Conservation (phyloP, 257 asterid genomes). For the Plantago ovata region DNA sequence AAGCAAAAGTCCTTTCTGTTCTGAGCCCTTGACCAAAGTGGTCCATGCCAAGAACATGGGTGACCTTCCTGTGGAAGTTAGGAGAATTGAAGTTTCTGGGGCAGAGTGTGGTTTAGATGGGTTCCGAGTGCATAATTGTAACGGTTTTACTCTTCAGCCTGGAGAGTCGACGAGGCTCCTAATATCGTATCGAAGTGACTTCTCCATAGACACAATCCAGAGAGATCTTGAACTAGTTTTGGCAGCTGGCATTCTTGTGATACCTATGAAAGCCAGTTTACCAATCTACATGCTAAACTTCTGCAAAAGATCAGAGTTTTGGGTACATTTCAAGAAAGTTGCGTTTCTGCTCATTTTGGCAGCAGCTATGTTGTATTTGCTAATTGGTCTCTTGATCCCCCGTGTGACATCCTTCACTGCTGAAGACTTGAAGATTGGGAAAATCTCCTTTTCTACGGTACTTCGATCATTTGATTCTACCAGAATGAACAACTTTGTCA, state of each 20-base stretch:
- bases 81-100: conserved; percentile 66
- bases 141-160: conserved; percentile 68
- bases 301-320: conserved; percentile 59
- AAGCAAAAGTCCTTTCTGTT: conserved; percentile 41
- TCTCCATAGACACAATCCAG: conserved; percentile 51
- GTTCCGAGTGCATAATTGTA: conserved; percentile 51
- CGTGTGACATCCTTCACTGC: conserved; percentile 21
- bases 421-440: conserved; percentile 35
- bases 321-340: conserved; percentile 52
- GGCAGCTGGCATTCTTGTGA: conserved; percentile 62
- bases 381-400: conserved; percentile 42
- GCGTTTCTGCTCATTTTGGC: conserved; percentile 35
- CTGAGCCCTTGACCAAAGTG: conserved; percentile 54
- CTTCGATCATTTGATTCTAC: conserved; percentile 26
- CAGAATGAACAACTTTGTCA: conserved; percentile 27
- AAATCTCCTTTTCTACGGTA: conserved; percentile 24
- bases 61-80: conserved; percentile 70
- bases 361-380: conserved; percentile 37
- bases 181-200: conserved; percentile 61
- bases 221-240: conserved; percentile 79
- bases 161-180: conserved; percentile 61
- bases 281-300: conserved; percentile 50
- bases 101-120: conserved; percentile 72
- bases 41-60: conserved; percentile 75
- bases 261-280: conserved; percentile 82